Evolutionary conservation across 140 eudicot species (phyloP), one percentile per base, ranked within the genome.

Genomic region (Cichorium intybus): DNA sequence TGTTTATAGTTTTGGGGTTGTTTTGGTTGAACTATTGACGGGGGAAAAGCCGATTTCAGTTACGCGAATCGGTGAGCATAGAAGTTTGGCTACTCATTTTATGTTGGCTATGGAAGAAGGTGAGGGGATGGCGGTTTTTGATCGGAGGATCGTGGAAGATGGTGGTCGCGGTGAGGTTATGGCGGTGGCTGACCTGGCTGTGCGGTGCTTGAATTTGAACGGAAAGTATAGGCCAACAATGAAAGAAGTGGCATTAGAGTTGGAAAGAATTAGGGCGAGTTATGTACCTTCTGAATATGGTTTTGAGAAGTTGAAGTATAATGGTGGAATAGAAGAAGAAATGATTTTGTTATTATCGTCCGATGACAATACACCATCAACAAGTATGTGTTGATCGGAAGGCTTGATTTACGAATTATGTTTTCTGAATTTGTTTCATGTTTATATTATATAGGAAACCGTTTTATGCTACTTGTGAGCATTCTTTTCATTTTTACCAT

Each of bases 1-100:
- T 7, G 81, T 79, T 28, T 79, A 79, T 18, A 75, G 80, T 28
- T 75, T 79, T 51, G 80, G 84, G 11, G 80, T 79, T 14, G 81
- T 80, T 43, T 66, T 80, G 21, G 75, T 65, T 28, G 81, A 80
- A 11, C 80, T 79, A 14, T 51, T 79, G 18, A 79, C 84, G 0
- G 69, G 80, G 14, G 57, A 74, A 55, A 74, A 6, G 54, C 75
- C 84, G 6, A 56, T 79, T 12, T 72, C 77, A 20, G 10, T 62
- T 7, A 45, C 67, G 7, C 18, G 60, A 18, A 17, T 6, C 4
- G 77, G 67, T 27, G 79, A 76, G 50, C 77, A 70, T 24, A 69
- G 72, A 35, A 74, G 70, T 56, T 74, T 74, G 74, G 74, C 77
- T 33, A 60, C 73, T 14, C 59, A 62, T 49, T 79, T 79, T 63